Conservation (phyloP, 768 basidiomycete species). For the Lactarius hatsudake region DNA sequence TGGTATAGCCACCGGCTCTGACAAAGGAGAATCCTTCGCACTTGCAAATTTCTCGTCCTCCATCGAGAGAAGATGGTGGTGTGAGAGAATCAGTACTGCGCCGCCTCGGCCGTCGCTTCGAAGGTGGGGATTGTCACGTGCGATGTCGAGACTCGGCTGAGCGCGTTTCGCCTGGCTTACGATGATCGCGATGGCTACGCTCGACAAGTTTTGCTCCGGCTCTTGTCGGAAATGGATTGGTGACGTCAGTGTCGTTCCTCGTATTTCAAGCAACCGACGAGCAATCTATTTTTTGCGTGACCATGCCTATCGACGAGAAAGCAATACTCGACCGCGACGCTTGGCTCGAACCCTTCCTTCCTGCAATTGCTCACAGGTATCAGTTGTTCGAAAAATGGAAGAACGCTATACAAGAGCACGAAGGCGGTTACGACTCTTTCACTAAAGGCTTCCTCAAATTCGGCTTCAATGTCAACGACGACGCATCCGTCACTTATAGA, state of each 20-base stretch:
- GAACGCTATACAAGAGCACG: constrained; percentile 65
- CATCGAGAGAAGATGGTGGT: constrained; percentile 4
- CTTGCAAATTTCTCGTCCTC: constrained; percentile 3
- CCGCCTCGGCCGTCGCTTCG: neutral
- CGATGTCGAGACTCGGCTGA: neutral
- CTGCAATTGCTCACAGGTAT: constrained; percentile 66
- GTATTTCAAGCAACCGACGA: constrained; percentile 6
- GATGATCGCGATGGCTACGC: neutral
- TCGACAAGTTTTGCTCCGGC: neutral
- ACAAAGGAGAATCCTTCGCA: neutral
- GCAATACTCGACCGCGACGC: constrained; percentile 62
- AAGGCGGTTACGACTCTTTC: constrained; percentile 82
- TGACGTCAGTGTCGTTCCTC: constrained; percentile 22
- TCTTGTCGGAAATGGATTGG: neutral
- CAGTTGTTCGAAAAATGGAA: constrained; percentile 73
- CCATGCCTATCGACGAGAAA: constrained; percentile 49
- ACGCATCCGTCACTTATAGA: constrained; percentile 75
- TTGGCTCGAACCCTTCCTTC: constrained; percentile 71
- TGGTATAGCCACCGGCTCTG: neutral
- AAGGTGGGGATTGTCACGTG: neutral
- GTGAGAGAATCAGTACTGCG: neutral
- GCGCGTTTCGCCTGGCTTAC: neutral
- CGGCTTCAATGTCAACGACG: constrained; percentile 69
- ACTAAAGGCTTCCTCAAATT: constrained; percentile 76
- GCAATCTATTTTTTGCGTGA: neutral